phyloP scores from a whole-genome alignment of 305 asterid genomes.

The Fraxinus xanthoxyloides region DNA sequence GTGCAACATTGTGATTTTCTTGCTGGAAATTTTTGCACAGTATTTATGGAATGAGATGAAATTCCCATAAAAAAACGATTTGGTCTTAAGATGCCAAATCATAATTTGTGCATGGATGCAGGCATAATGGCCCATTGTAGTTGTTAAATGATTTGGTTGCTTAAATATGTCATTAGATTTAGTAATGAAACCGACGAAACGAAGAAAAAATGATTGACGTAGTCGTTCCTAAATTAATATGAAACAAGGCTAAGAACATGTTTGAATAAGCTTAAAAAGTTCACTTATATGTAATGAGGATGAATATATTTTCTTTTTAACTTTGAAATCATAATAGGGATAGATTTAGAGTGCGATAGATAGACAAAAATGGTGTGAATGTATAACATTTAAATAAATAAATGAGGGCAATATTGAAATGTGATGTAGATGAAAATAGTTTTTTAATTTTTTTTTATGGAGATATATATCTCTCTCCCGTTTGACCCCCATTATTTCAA shows the following conservation, averaged over 20 bases:
- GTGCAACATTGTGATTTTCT: not conserved
- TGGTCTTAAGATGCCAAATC: not conserved
- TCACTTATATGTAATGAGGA: not conserved
- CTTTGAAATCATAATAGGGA: too few relatives aligned
- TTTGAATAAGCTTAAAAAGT: not conserved
- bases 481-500: too few relatives aligned
- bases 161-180: not conserved
- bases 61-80: not conserved
- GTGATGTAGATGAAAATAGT: too few relatives aligned
- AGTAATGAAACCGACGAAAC: not conserved
- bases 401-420: too few relatives aligned
- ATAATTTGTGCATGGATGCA: not conserved
- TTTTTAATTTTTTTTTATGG: too few relatives aligned
- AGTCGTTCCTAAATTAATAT: not conserved
- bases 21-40: not conserved
- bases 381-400: too few relatives aligned
- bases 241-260: not conserved
- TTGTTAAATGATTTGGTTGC: not conserved
- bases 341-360: too few relatives aligned
- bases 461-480: too few relatives aligned
- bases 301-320: too few relatives aligned
- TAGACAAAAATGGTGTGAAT: too few relatives aligned
- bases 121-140: not conserved
- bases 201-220: not conserved
- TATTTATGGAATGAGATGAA: not conserved